Percentiles rank a stretch among this genome's conserved stretches.
These are phyloP conservation scores for Elaeis guineensis DNA, from an alignment of 176 grass and related monocot genomes.

Conservation along the genomic window DNA sequence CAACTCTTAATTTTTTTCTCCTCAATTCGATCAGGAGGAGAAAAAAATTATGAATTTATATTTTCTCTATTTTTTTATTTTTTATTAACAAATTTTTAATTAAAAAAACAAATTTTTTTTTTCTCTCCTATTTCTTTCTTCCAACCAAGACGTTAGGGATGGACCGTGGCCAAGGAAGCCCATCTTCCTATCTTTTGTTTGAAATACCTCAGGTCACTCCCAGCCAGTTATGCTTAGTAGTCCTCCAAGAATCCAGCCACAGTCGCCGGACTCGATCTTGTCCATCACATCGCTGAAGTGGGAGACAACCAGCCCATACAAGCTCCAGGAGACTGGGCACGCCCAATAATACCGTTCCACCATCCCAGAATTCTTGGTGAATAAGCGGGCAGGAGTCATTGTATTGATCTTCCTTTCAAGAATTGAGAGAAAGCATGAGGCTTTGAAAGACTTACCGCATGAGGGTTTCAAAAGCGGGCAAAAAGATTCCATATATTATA, in stretches of 20 bases:
- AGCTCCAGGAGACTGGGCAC: conserved; percentile 72
- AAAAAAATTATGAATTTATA: too few species aligned
- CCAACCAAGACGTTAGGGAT: too few species aligned
- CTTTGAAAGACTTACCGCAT: conserved; percentile 37
- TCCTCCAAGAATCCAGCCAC: conserved; percentile 39
- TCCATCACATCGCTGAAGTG: conserved; percentile 49
- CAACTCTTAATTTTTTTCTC: too few species aligned
- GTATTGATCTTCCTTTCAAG: neutral
- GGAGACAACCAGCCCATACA: conserved; percentile 64
- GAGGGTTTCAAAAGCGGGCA: conserved; percentile 72
- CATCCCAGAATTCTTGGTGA: conserved; percentile 56
- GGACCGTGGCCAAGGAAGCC: too few species aligned
- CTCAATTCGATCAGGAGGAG: too few species aligned
- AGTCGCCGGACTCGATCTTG: fast-evolving
- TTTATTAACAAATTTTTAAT: too few species aligned
- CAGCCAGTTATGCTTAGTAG: too few species aligned
- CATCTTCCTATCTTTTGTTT: too few species aligned
- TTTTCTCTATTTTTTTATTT: too few species aligned
- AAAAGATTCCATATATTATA: conserved; percentile 82
- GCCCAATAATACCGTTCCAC: conserved; percentile 85
- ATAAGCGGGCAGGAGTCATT: neutral
- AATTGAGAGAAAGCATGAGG: neutral
- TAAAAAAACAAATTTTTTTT: too few species aligned
- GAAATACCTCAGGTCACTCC: too few species aligned
- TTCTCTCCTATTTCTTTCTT: too few species aligned